Conservation (phyloP, 1,139 yeast genomes). For the Candida buenavistaensis region DNA sequence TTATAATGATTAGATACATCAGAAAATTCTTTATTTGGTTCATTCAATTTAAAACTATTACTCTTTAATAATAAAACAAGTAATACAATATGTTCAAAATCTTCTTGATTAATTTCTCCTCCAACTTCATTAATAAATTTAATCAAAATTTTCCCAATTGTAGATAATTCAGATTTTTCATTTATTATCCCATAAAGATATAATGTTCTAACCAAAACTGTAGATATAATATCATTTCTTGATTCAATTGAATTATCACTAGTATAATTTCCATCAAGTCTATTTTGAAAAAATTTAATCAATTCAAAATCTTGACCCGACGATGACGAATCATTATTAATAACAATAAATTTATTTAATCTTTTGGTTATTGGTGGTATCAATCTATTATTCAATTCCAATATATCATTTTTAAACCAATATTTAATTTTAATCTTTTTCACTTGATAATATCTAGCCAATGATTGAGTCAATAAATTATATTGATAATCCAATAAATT, state of each 20-base stretch:
- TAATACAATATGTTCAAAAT: slow-evolving; percentile 40
- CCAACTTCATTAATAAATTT: slow-evolving; percentile 21
- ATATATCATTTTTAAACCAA: slow-evolving; percentile 56
- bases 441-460: slow-evolving; percentile 84
- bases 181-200: slow-evolving; percentile 57
- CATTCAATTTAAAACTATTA: slow-evolving; percentile 30
- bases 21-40: slow-evolving; percentile 30
- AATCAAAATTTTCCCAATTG: slow-evolving; percentile 58
- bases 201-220: slow-evolving; percentile 60
- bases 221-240: slow-evolving; percentile 57
- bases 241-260: slow-evolving; percentile 29
- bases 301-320: slow-evolving; percentile 33
- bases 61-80: slow-evolving; percentile 44
- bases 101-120: slow-evolving; percentile 5
- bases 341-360: slow-evolving; percentile 36
- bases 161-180: slow-evolving; percentile 41
- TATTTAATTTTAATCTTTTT: slow-evolving; percentile 60
- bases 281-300: slow-evolving; percentile 29
- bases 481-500: slow-evolving; percentile 59
- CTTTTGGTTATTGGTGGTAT: slow-evolving; percentile 38
- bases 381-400: slow-evolving; percentile 53
- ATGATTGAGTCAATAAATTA: slow-evolving; percentile 67
- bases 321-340: slow-evolving; percentile 24
- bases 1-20: slow-evolving; percentile 39
- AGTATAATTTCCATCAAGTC: slow-evolving; percentile 19